A percentile compares a stretch with the other conserved stretches of the same genome.
phyloP scores from a whole-genome alignment of 495 filamentous ascomycete species.

The Terfezia boudieri region DNA sequence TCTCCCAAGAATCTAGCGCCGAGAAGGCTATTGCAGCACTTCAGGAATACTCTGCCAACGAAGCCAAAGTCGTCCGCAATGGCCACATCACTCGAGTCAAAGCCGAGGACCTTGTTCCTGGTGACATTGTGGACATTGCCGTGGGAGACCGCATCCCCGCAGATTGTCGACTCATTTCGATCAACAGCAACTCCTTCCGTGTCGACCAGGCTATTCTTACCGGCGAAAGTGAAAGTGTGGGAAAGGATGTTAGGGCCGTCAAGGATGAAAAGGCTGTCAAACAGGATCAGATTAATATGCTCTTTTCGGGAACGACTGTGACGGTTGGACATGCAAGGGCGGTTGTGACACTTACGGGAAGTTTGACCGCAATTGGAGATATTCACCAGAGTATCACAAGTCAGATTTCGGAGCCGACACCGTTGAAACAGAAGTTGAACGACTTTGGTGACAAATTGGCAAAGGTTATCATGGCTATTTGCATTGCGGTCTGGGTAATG shows the following conservation, averaged over 20 bases:
- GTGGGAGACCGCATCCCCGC: slow-evolving; percentile 94
- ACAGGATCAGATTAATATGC: slow-evolving; percentile 93
- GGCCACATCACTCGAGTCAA: slow-evolving; percentile 56
- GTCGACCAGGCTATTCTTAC: slow-evolving; percentile 96
- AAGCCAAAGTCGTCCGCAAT: slow-evolving; percentile 75
- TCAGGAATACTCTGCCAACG: slow-evolving; percentile 96
- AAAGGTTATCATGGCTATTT: slow-evolving; percentile 96
- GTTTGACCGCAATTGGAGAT: slow-evolving; percentile 85
- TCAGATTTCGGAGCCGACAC: slow-evolving; percentile 94
- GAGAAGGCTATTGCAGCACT: slow-evolving; percentile 97
- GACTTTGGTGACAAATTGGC: slow-evolving; percentile 93
- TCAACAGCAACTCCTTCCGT: slow-evolving; percentile 90
- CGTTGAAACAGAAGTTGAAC: slow-evolving; percentile 94
- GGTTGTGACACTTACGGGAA: slow-evolving; percentile 75
- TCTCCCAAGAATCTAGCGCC: slow-evolving; percentile 94
- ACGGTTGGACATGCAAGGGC: slow-evolving; percentile 87
- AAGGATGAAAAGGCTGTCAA: slow-evolving; percentile 72
- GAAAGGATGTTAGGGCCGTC: slow-evolving; percentile 50
- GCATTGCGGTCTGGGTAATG: slow-evolving; percentile 90
- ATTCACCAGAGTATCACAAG: slow-evolving; percentile 97
- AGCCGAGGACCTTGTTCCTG: slow-evolving; percentile 89
- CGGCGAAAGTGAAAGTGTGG: slow-evolving; percentile 92
- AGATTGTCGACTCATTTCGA: slow-evolving; percentile 72
- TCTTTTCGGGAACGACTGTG: slow-evolving; percentile 96
- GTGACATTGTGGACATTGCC: slow-evolving; percentile 71